Conservation (phyloP, 2,329 filamentous ascomycete genomes). For the Ilyonectria robusta region DNA sequence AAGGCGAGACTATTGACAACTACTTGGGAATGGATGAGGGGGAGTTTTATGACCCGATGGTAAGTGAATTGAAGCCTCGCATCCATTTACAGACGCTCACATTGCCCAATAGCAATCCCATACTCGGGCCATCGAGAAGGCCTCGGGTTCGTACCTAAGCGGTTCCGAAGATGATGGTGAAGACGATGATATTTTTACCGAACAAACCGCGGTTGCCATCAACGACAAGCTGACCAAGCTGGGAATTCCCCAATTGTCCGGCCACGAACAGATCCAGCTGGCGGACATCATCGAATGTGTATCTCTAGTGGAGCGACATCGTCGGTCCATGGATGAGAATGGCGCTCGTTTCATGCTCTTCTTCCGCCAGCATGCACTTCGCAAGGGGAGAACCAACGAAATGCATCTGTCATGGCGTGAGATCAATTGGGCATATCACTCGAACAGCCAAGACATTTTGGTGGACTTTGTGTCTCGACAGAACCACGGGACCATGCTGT, state of each 20-base stretch:
- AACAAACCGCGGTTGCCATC: conserved; percentile 77
- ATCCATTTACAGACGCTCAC: conserved; percentile 23
- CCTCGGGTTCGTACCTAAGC: conserved; percentile 56
- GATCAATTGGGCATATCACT: conserved; percentile 89
- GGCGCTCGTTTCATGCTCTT: conserved; percentile 90
- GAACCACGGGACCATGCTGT: conserved; percentile 84
- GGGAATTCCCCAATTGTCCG: conserved; percentile 84
- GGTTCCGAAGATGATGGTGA: conserved; percentile 56
- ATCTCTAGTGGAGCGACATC: conserved; percentile 86
- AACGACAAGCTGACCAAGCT: conserved; percentile 83
- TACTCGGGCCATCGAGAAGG: conserved; percentile 46
- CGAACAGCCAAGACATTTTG: conserved; percentile 89
- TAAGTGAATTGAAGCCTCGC: conserved; percentile 31
- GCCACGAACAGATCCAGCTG: conserved; percentile 88
- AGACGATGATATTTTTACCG: conserved; percentile 76
- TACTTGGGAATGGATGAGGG: conserved; percentile 77
- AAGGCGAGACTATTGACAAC: conserved; percentile 85
- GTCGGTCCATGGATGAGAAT: conserved; percentile 91
- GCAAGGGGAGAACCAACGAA: conserved; percentile 74
- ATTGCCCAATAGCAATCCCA: conserved; percentile 32
- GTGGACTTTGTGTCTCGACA: conserved; percentile 86
- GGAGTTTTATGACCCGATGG: conserved; percentile 66
- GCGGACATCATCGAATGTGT: conserved; percentile 89
- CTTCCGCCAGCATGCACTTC: conserved; percentile 84
- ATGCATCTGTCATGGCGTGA: conserved; percentile 82